Evolutionary conservation across 2,329 filamentous ascomycete species (phyloP), one percentile per base, ranked within the genome.

Genomic region (Nectriaceae sp.): DNA sequence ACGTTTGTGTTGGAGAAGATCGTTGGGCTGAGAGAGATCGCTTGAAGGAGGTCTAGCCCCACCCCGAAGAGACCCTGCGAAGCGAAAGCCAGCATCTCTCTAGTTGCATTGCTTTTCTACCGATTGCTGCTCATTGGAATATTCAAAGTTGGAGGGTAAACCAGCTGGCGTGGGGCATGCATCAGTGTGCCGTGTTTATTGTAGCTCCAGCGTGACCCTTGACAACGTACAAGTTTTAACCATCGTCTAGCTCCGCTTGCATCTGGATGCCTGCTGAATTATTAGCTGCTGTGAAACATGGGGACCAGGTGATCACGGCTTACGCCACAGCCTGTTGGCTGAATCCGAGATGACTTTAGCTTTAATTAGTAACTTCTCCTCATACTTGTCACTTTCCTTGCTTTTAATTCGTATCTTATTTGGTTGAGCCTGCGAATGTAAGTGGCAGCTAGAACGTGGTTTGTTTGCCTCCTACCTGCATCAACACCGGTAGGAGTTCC

Each of bases 291-390:
- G 47, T 39, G 33, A 40, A 26, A 29, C 19, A 20, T 15, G 31
- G 16, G 47, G 22, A 16, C 44, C 21, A 40, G 13, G 16, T 20
- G 19, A 40, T 42, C 40, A 33, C 15, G 15, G 73, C 79, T 66
- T 71, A 84, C 79, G 83, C 85, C 86, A 90, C 19, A 90, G 69
- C 52, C 79, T 77, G 68, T 83, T 89, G 16, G 88, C 87, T 39
- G 85, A 85, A 22, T 82, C 76, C 21, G 84, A 78, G 52, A 91
- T 90, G 26, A 85, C 74, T 49, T 82, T 80, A 2, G 87, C 87
- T 64, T 89, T 90, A 16, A 72, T 71, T 15, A 84, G 65, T 22
- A 90, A 65, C 63, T 89, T 90, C 46, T 83, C 79, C 40, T 77
- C 75, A 54, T 84, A 83, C 48, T 81, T 83, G 40, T 79, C 72